Base-by-base conservation (phyloP, 768 basidiomycete genomes). In the Naganishia vaughanmartiniae region DNA sequence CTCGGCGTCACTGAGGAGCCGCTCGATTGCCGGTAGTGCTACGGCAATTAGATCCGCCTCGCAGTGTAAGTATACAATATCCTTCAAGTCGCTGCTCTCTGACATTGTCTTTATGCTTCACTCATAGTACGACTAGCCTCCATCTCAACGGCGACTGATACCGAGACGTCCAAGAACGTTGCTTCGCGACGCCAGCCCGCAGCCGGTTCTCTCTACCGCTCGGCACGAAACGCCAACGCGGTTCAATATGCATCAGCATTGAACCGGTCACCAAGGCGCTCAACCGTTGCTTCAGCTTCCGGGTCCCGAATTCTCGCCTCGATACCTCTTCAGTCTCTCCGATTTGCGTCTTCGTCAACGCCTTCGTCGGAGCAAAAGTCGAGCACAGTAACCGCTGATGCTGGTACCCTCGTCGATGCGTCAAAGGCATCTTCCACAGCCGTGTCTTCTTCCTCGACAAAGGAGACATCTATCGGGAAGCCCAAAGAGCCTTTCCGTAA, bases 401-500 rank as follows among this genome's bases (percentile, higher is more conserved):
- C 24, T 11, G 58, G 24, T 7, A 33, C 46, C 9, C 56, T 48
- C 1, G 15, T 63, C 4, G 45, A 57, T 24, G n/a, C 68, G 24
- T 46, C 42, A 12, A 69, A 48, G 9, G n/a, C 56, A 30, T 53
- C 68, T n/a, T 69, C 67, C 10, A 42, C 53, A 3, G 11, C 45
- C 28, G 48, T 51, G 19, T 21, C 48, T 21, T 21, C 48, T n/a
- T 51, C 45, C 17, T 15, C n/a, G 7, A 51, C 48, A 7, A 51
- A 51, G 48, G 24, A 51, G 3, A 19, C 68, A 26, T 24, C 67
- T 31, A 42, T 33, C 12, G 54, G 46, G 4, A 74, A 73, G 42
- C 73, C 73, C 30, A 73, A 77, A 34, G 34, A 78, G 54, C 78
- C 81, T 6, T 66, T 76, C 17, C 45, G 72, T 51, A 75, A 86